Base-by-base conservation (phyloP, 176 grass and related monocot species). In the Aegilops longissima region DNA sequence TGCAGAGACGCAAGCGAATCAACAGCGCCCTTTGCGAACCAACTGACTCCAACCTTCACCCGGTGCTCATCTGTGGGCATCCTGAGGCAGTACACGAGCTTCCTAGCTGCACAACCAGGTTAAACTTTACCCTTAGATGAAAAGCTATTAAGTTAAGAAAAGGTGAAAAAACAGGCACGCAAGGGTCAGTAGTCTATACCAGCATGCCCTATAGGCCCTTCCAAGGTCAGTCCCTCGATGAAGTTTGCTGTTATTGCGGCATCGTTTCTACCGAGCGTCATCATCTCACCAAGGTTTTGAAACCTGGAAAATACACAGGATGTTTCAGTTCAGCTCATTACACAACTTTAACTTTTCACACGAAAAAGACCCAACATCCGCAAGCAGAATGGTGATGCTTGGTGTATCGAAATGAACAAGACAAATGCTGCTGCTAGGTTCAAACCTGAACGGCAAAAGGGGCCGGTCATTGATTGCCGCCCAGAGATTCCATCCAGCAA, bases 281-380 rank as follows among this genome's bases (percentile, higher is more conserved):
- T 99, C 94, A 99, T 99, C 90, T 99, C 97, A 70, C 94, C 94
- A 8, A 99, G 94, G 80, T 99, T 99, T 61, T 99, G 97, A 24
- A 96, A 99, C 89, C 97, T 99, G 45, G 27, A 66, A 93, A 58
- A 47, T 16, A 40, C 59, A 73, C 54, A n/a, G 17, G 13, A 29
- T 66, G 24, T 83, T 73, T 87, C 12, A 61, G 47, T 24, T 70
- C 17, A 59, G 3, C 13, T 47, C 40, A 25, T 16, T 80, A 36
- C 8, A 17, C 21, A 81, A 38, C 21, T 63, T 63, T 47, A 61
- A 47, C 18, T 9, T 5, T 70, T 80, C 68, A 68, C 36, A 80
- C 11, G 36, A 49, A 76, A 61, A 84, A 13, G 36, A 64, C 18
- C 35, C 1, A 61, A 66, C 33, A 77, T 25, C 51, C 10, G 8